Conservation (phyloP, 1,139 yeast genomes). For the Saccharomyces pastorianus region DNA sequence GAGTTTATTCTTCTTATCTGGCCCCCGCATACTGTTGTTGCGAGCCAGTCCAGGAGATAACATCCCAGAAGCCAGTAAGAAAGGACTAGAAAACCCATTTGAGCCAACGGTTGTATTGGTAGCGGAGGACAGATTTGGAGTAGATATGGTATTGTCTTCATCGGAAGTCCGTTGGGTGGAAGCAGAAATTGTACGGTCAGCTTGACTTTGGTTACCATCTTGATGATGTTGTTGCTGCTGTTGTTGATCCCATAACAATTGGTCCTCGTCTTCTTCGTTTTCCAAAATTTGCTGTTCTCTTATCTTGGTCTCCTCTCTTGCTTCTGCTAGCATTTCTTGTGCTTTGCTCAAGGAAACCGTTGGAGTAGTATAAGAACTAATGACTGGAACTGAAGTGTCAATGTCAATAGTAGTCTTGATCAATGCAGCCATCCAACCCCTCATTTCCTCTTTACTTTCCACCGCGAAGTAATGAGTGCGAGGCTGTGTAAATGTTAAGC, state of each 20-base stretch:
- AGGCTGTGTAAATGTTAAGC: conserved; percentile 92
- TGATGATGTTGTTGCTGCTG: background rate
- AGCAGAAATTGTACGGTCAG: background rate
- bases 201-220: background rate
- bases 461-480: conserved; percentile 94
- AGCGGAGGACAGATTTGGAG: conserved; percentile 5
- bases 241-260: conserved; percentile 7
- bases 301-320: conserved; percentile 60
- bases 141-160: conserved; percentile 3
- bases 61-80: conserved; percentile 49
- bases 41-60: conserved; percentile 38
- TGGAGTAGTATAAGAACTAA: conserved; percentile 91
- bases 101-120: conserved; percentile 8
- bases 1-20: background rate
- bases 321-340: conserved; percentile 74
- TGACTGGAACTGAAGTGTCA: conserved; percentile 86
- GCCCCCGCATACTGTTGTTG: conserved; percentile 7
- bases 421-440: conserved; percentile 90
- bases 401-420: conserved; percentile 95
- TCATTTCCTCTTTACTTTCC: conserved; percentile 83
- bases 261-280: conserved; percentile 6
- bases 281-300: conserved; percentile 41
- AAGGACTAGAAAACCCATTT: conserved; percentile 53
- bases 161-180: conserved; percentile 3
- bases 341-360: conserved; percentile 83